These are phyloP conservation scores for Lactifluus piperatus DNA, from an alignment of 768 basidiomycete species.

Conservation along the genomic window DNA sequence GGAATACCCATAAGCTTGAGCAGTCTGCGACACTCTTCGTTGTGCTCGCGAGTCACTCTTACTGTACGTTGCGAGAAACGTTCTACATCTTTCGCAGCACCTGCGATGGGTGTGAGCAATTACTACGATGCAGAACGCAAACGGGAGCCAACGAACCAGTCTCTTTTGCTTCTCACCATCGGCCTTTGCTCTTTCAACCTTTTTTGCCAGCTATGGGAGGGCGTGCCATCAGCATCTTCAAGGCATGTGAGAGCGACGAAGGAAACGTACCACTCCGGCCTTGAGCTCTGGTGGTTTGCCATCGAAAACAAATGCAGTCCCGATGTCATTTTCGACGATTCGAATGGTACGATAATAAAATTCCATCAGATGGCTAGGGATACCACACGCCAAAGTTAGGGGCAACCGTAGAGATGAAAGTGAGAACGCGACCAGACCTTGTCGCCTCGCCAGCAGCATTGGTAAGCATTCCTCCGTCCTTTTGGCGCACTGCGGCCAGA, in stretches of 20 bases:
- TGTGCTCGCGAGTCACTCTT: conserved; percentile 91
- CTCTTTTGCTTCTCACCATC: conserved; percentile 95
- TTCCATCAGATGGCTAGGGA: conserved; percentile 83
- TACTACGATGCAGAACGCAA: not conserved
- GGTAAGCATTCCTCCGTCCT: conserved; percentile 92
- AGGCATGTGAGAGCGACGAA: not conserved
- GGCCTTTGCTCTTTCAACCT: conserved; percentile 89
- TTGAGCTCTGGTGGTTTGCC: conserved; percentile 98
- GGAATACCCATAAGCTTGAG: conserved; percentile 96
- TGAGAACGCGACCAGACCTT: conserved; percentile 32
- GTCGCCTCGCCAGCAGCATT: conserved; percentile 98
- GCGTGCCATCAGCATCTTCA: not conserved
- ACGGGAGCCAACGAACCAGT: conserved; percentile 39
- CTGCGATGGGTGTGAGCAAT: conserved; percentile 24
- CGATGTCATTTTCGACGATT: conserved; percentile 98
- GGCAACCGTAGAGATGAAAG: not conserved
- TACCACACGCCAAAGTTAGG: not conserved
- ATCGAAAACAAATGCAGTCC: conserved; percentile 96
- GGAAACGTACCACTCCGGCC: conserved; percentile 76
- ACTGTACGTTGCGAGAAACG: conserved; percentile 85
- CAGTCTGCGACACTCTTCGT: conserved; percentile 86
- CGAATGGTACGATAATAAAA: conserved; percentile 97
- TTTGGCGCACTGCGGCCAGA: conserved; percentile 95
- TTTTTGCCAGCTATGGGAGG: conserved; percentile 73
- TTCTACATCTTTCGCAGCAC: conserved; percentile 89